phyloP scores from a whole-genome alignment of 78 protist genomes.

The Dictyostelium firmibasis region DNA sequence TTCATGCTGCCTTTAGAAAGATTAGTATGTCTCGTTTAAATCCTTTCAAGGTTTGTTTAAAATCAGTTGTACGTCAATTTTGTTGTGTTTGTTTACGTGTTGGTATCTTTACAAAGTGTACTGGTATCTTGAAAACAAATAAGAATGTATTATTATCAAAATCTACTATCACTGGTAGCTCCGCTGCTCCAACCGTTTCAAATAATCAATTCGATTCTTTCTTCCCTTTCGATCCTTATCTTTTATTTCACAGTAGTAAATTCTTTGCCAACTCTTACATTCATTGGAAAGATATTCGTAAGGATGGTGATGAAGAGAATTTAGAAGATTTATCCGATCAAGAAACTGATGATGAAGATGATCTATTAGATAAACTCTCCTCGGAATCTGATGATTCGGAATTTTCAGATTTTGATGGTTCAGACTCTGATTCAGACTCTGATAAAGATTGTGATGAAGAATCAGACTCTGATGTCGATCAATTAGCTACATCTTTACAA shows the following conservation, averaged over 20 bases:
- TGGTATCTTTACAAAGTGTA: slow-evolving; percentile 60
- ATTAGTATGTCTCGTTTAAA: slow-evolving; percentile 36
- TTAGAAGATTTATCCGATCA: slow-evolving; percentile 41
- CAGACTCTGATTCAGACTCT: neutral
- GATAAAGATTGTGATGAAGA: slow-evolving; percentile 20
- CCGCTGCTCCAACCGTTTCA: neutral
- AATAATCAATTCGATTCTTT: slow-evolving; percentile 58
- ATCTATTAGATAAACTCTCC: neutral
- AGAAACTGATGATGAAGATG: slow-evolving; percentile 28
- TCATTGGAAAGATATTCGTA: slow-evolving; percentile 51
- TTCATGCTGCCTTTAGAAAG: slow-evolving; percentile 64
- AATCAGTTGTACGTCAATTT: slow-evolving; percentile 63
- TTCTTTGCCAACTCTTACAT: slow-evolving; percentile 4
- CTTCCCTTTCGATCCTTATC: slow-evolving; percentile 79
- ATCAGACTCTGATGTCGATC: slow-evolving; percentile 25
- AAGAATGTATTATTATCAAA: slow-evolving; percentile 22
- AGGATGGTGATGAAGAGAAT: slow-evolving; percentile 63
- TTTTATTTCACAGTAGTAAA: neutral
- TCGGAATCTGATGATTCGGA: slow-evolving; percentile 68
- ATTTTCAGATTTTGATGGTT: slow-evolving; percentile 37
- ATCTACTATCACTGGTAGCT: neutral
- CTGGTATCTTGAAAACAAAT: slow-evolving; percentile 31
- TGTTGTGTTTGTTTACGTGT: slow-evolving; percentile 70
- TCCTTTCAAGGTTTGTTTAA: slow-evolving; percentile 60
- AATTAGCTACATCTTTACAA: slow-evolving; percentile 41